Conservation (phyloP, 129 eudicot genomes). For the Smallanthus sonchifolius region DNA sequence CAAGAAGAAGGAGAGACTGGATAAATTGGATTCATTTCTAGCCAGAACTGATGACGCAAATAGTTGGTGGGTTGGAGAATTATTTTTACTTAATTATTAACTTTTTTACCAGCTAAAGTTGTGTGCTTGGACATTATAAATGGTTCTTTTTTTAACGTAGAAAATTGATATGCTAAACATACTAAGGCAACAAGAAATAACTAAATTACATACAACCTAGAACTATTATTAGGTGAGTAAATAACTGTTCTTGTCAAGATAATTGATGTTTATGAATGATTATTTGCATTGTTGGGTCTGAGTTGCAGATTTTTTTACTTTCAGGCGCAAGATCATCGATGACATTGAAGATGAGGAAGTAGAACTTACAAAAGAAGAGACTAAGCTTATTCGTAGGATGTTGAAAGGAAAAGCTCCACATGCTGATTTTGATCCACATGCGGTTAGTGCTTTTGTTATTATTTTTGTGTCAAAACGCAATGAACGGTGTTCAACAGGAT, state of each 20-base stretch:
- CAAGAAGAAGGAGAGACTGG: slow-evolving; percentile 85
- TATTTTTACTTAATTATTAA: not conserved
- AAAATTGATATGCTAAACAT: not conserved
- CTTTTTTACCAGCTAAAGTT: not conserved
- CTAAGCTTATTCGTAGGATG: slow-evolving; percentile 60
- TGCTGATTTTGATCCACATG: slow-evolving; percentile 79
- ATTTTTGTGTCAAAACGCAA: not conserved
- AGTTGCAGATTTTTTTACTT: slow-evolving; percentile 3
- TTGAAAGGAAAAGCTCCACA: slow-evolving; percentile 88
- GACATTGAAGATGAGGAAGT: slow-evolving; percentile 88
- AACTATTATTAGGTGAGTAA: not conserved
- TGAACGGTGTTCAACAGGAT: not conserved
- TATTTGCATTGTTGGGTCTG: not conserved
- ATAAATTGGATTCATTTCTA: slow-evolving; percentile 62
- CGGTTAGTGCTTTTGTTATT: slow-evolving; percentile 39
- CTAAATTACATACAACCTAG: not conserved
- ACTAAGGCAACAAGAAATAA: not conserved
- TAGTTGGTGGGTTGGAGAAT: slow-evolving; percentile 55
- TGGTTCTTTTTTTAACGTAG: not conserved
- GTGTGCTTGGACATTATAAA: slow-evolving; percentile 4
- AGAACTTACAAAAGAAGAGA: slow-evolving; percentile 74
- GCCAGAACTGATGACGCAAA: slow-evolving; percentile 78
- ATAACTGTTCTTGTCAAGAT: not conserved
- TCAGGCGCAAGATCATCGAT: slow-evolving; percentile 80
- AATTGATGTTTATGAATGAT: not conserved